A percentile compares a stretch with the other conserved stretches of the same genome.
These are phyloP conservation scores for Candida dajiaensis DNA, from an alignment of 805 yeast genomes.

Conservation along the genomic window DNA sequence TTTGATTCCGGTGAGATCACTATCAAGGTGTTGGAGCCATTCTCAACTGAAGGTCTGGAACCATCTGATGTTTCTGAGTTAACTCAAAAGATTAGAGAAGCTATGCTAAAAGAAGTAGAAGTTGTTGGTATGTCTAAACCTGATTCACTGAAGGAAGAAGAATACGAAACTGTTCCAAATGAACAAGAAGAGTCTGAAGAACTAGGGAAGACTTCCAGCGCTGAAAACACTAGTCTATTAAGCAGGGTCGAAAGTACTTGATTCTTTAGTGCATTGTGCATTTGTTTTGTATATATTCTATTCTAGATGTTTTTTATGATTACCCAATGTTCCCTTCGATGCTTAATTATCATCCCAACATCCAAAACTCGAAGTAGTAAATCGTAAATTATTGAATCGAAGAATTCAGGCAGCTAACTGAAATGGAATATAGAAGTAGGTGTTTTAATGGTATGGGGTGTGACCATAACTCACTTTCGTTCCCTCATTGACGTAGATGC, in stretches of 20 bases:
- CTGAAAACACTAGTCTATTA: slow-evolving; percentile 23
- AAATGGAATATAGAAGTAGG: too few species aligned
- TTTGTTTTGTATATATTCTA: too few species aligned
- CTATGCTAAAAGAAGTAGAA: slow-evolving; percentile 43
- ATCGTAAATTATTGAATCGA: too few species aligned
- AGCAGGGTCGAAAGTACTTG: slow-evolving; percentile 7
- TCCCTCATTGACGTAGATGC: too few species aligned
- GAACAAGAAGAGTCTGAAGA: slow-evolving; percentile 11
- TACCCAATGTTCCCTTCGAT: too few species aligned
- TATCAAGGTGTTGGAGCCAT: slow-evolving; percentile 77
- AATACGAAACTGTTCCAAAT: slow-evolving; percentile 19
- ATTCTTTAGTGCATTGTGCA: neutral
- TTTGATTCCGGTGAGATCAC: slow-evolving; percentile 74
- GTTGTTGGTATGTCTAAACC: slow-evolving; percentile 33
- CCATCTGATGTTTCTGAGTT: slow-evolving; percentile 66
- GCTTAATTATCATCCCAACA: too few species aligned
- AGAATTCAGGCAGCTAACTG: too few species aligned
- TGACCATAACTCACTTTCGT: too few species aligned
- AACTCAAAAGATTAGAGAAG: slow-evolving; percentile 45
- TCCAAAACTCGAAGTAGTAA: too few species aligned
- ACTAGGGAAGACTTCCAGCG: slow-evolving; percentile 4
- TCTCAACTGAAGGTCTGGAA: slow-evolving; percentile 62
- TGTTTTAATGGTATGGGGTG: too few species aligned
- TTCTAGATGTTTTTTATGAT: too few species aligned
- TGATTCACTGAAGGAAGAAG: slow-evolving; percentile 20